Conservation (phyloP, 139 green algal genomes). For the Auxenochlorella pyrenoidosa region DNA sequence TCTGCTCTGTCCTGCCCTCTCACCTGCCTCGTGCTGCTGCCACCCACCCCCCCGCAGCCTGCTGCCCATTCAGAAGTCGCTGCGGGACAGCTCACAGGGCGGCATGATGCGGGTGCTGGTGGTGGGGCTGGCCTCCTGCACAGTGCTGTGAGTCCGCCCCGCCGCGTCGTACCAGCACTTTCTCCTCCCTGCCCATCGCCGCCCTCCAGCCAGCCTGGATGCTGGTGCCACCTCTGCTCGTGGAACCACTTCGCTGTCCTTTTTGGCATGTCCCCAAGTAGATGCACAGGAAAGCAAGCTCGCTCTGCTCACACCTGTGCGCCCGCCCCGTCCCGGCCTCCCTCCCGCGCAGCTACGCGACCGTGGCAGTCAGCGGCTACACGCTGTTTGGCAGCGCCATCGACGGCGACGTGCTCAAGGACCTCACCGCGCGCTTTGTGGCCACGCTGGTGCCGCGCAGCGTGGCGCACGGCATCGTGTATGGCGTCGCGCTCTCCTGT, state of each 20-base stretch:
- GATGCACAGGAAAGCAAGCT: no score
- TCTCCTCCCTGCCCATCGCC: no score
- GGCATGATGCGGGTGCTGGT: conserved; percentile 29
- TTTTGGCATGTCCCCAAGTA: no score
- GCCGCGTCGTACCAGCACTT: no score
- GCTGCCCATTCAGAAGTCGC: conserved; percentile 33
- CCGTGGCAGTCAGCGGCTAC: conserved; percentile 35
- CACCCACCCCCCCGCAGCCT: background rate
- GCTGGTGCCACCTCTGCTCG: no score
- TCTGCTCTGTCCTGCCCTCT: no score
- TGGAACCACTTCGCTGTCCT: no score
- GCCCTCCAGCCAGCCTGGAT: no score
- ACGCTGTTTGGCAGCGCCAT: conserved; percentile 37
- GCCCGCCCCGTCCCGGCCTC: no score
- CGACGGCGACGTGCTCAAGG: conserved; percentile 50
- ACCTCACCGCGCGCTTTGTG: conserved; percentile 41
- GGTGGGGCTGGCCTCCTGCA: conserved; percentile 4
- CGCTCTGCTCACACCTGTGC: no score
- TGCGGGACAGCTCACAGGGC: conserved; percentile 8
- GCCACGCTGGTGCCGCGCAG: background rate
- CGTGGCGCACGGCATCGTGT: background rate
- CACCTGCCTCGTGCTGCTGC: no score
- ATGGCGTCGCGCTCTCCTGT: conserved; percentile 26
- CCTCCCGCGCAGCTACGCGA: conserved; percentile 13
- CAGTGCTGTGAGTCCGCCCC: background rate